Evolutionary conservation across 768 basidiomycete genomes (phyloP).

Genomic region (Boletus rex-veris): DNA sequence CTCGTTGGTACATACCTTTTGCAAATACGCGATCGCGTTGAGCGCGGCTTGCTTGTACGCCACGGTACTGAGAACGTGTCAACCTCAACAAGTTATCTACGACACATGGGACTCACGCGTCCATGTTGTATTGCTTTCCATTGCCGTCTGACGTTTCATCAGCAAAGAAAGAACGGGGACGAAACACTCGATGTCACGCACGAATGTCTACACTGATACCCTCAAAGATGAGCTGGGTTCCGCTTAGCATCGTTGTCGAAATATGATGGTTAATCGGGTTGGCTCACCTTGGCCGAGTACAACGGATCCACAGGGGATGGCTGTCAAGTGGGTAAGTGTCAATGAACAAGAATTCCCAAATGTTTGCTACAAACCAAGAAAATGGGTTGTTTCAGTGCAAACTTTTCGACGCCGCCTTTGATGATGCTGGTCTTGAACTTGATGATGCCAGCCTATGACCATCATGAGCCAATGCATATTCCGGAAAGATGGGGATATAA

Average conservation of each 20-base stretch:
- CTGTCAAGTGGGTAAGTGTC: conserved; percentile 27
- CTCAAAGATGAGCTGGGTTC: conserved; percentile 60
- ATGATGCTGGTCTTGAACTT: conserved; percentile 71
- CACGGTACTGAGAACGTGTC: conserved; percentile 46
- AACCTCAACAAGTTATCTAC: neutral
- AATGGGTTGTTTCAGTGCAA: conserved; percentile 70
- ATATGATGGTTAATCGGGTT: neutral
- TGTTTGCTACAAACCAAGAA: conserved; percentile 49
- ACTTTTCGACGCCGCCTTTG: conserved; percentile 71
- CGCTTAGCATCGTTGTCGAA: neutral
- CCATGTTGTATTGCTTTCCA: conserved; percentile 76
- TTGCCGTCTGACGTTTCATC: conserved; percentile 49
- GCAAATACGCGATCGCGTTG: conserved; percentile 70
- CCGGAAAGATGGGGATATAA: neutral
- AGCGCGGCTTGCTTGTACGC: conserved; percentile 80
- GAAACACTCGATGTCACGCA: conserved; percentile 28
- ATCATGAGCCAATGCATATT: neutral
- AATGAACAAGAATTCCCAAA: too few species aligned
- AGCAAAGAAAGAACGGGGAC: neutral
- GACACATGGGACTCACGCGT: conserved; percentile 45
- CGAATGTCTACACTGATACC: conserved; percentile 72
- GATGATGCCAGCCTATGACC: conserved; percentile 58
- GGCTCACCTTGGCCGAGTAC: conserved; percentile 62
- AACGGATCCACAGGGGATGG: conserved; percentile 73
- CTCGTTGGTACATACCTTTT: conserved; percentile 43